phyloP scores from a whole-genome alignment of 371 early-diverging fungal species.

The Mucor plumbeus region DNA sequence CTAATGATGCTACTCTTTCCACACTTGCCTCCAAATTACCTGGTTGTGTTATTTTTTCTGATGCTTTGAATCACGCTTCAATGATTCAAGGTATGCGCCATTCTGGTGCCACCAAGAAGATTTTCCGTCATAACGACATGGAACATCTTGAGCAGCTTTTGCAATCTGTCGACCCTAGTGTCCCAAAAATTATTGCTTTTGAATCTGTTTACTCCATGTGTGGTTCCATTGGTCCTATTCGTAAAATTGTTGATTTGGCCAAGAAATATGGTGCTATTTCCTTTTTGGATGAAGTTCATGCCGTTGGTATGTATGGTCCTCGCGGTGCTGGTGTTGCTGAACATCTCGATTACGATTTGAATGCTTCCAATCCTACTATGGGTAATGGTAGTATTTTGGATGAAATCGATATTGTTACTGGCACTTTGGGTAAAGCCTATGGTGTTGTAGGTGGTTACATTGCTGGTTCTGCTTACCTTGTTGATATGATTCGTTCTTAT shows the following conservation, averaged over 20 bases:
- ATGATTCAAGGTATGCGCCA: slow-evolving; percentile 99
- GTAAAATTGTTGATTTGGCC: slow-evolving; percentile 91
- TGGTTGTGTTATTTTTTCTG: slow-evolving; percentile 93
- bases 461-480: slow-evolving; percentile 86
- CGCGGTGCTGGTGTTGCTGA: slow-evolving; percentile 98
- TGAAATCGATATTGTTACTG: slow-evolving; percentile 95
- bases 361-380: slow-evolving; percentile 57
- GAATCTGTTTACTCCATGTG: slow-evolving; percentile 99
- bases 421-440: slow-evolving; percentile 98
- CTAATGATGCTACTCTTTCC: slow-evolving; percentile 96
- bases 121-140: slow-evolving; percentile 96
- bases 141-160: slow-evolving; percentile 88
- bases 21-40: slow-evolving; percentile 94
- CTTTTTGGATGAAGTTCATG: slow-evolving; percentile 98
- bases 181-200: slow-evolving; percentile 97
- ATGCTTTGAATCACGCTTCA: slow-evolving; percentile 96
- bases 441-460: slow-evolving; percentile 99
- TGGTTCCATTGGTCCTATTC: slow-evolving; percentile 95
- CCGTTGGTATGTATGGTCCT: slow-evolving; percentile 99
- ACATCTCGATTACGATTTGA: slow-evolving; percentile 84
- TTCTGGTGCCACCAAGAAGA: slow-evolving; percentile 87
- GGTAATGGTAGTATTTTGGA: slow-evolving; percentile 78
- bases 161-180: slow-evolving; percentile 75
- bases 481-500: slow-evolving; percentile 97
- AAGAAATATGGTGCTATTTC: slow-evolving; percentile 98